These are phyloP conservation scores for Ascocoryne sarcoides DNA, from an alignment of 2,329 filamentous ascomycete species.

Conservation along the genomic window DNA sequence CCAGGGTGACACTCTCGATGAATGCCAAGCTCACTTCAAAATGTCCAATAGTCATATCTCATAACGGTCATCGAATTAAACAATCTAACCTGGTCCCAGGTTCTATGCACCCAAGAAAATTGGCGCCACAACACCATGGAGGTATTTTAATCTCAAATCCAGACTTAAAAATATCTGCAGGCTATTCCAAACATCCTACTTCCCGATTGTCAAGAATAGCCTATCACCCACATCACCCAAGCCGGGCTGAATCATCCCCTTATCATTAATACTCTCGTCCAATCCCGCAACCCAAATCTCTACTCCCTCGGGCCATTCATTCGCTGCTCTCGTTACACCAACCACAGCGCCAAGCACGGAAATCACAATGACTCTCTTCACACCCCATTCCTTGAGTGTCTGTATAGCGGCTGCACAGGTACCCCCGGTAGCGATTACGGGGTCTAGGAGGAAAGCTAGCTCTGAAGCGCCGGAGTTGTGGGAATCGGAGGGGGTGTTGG, in stretches of 20 bases:
- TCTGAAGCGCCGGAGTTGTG: constrained; percentile 37
- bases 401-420: constrained; percentile 86
- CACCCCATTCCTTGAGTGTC: constrained; percentile 83
- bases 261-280: constrained; percentile 63
- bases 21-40: too few species aligned
- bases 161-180: too few species aligned
- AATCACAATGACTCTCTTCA: constrained; percentile 69
- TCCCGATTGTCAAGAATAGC: constrained; percentile 81
- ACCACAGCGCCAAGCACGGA: constrained; percentile 63
- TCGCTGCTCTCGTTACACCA: constrained; percentile 64
- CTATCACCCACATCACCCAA: constrained; percentile 86
- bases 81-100: too few species aligned
- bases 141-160: too few species aligned
- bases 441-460: constrained; percentile 50
- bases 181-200: too few species aligned
- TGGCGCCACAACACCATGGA: too few species aligned
- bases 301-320: constrained; percentile 68
- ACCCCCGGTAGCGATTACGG: constrained; percentile 86
- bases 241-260: constrained; percentile 85
- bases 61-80: too few species aligned
- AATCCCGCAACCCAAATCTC: constrained; percentile 78
- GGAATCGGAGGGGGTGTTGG: constrained; percentile 31
- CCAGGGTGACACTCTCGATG: too few species aligned
- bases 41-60: too few species aligned
- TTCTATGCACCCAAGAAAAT: too few species aligned